Conservation (phyloP, 208 protist genomes). For the Leishmania amazonensis region DNA sequence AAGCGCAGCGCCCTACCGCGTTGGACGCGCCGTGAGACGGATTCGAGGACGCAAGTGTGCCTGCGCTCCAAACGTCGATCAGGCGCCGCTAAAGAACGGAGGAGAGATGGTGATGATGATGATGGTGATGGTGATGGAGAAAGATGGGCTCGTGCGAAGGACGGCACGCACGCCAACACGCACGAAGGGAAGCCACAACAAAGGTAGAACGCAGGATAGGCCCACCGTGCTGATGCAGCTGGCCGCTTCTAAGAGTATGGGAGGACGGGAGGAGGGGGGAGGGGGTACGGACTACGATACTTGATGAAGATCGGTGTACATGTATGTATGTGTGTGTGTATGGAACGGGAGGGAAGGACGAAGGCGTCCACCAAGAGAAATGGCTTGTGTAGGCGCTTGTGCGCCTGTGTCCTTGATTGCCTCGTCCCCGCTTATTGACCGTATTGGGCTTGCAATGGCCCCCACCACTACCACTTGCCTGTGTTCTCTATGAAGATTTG, state of each 20-base stretch:
- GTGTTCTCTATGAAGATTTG: not conserved
- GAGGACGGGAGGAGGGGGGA: not conserved
- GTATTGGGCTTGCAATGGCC: not conserved
- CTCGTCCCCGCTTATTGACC: not conserved
- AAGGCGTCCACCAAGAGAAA: not conserved
- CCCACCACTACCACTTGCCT: not conserved
- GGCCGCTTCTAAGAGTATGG: not conserved
- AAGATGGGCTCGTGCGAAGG: not conserved
- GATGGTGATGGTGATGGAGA: not conserved
- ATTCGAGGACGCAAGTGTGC: not conserved
- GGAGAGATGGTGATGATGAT: not conserved
- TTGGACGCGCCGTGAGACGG: not conserved
- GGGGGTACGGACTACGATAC: not conserved
- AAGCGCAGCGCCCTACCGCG: not conserved
- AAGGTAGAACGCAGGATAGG: not conserved
- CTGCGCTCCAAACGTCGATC: not conserved
- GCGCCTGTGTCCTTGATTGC: not conserved
- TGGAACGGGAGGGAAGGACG: not conserved
- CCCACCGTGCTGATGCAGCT: not conserved
- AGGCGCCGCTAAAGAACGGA: not conserved
- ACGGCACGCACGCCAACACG: not conserved
- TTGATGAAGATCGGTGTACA: not conserved
- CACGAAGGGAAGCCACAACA: not conserved
- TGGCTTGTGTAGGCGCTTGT: not conserved
- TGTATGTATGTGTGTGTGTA: not conserved